Evolutionary conservation across 2,329 filamentous ascomycete species (phyloP), one percentile per base, ranked within the genome.

Genomic region (Fusarium pseudograminearum): DNA sequence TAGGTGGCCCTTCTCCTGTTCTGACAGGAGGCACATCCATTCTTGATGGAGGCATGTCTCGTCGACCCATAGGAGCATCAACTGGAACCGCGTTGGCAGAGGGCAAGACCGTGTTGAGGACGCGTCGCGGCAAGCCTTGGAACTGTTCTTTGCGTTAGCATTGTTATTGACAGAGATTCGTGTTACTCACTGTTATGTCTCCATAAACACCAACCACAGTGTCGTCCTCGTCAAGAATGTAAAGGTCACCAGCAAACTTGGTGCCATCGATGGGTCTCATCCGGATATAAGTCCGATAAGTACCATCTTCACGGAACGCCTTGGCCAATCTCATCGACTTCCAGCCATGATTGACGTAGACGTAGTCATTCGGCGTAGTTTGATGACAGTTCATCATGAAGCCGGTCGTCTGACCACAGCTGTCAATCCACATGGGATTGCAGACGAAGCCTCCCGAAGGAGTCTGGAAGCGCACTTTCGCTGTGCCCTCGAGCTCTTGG

Each of bases 341-440:
- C 87, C 87, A 89, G 34, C 86, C 87, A 70, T 89, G 87, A 15
- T 86, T 88, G 72, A 89, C 87, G 76, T 82, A 89, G 51, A 88
- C 85, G 7, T 85, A 86, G 65, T 89, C 86, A n/a, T 87, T 80
- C 18, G 81, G 84, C 1, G 73, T 74, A 10, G 59, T 70, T 2
- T 88, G 86, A 10, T 85, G 85, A 11, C 83, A 86, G 68, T 90
- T 89, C 77, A 88, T 82, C 61, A 89, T 85, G 77, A 89, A 89
- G 24, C 87, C 87, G 0, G 87, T 86, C 57, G 89, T 83, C 67
- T 89, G 87, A 59, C 85, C 85, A 59, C 87, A 73, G 57, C 85
- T 87, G 71, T 90, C 87, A 54, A 89, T 86, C 81, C 85, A 89
- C 76, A 86, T 86, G 0, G 87, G 87, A 47, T 82, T 82, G 70